These are phyloP conservation scores for Filobasidium floriforme DNA, from an alignment of 768 basidiomycete genomes.

Conservation along the genomic window DNA sequence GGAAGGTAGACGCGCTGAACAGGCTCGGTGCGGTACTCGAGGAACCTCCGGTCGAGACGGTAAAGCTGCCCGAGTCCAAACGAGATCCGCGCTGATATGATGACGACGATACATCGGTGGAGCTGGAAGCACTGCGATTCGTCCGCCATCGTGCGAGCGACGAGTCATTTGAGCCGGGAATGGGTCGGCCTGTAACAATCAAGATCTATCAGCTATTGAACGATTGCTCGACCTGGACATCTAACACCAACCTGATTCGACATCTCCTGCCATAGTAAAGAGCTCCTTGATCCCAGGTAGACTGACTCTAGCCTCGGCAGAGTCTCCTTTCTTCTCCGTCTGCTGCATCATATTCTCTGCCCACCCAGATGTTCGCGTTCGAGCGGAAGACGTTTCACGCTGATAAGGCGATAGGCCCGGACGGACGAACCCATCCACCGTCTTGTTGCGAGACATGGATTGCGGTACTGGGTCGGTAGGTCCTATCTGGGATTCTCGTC, in stretches of 20 bases:
- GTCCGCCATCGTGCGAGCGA: too few relatives aligned
- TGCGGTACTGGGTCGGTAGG: neutral
- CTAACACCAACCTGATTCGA: neutral
- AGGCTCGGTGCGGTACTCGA: neutral
- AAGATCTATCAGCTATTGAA: too few relatives aligned
- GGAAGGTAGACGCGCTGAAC: neutral
- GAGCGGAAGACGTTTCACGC: neutral
- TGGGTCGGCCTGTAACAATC: neutral
- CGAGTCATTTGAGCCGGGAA: neutral
- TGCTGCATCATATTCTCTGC: neutral
- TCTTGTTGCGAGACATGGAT: neutral
- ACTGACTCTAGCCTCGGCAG: conserved; percentile 18
- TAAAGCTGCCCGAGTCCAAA: neutral
- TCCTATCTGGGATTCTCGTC: conserved; percentile 1
- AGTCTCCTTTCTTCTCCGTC: neutral
- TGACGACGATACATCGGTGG: neutral
- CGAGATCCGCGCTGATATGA: neutral
- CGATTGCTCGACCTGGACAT: neutral
- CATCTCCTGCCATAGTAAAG: conserved; percentile 27
- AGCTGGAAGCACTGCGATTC: neutral
- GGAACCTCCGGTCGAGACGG: neutral
- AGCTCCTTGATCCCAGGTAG: conserved; percentile 39
- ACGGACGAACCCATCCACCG: neutral
- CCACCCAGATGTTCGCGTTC: neutral
- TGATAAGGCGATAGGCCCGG: neutral